These are phyloP conservation scores for Penicillium flavigenum DNA, from an alignment of 495 filamentous ascomycete species.

Conservation along the genomic window DNA sequence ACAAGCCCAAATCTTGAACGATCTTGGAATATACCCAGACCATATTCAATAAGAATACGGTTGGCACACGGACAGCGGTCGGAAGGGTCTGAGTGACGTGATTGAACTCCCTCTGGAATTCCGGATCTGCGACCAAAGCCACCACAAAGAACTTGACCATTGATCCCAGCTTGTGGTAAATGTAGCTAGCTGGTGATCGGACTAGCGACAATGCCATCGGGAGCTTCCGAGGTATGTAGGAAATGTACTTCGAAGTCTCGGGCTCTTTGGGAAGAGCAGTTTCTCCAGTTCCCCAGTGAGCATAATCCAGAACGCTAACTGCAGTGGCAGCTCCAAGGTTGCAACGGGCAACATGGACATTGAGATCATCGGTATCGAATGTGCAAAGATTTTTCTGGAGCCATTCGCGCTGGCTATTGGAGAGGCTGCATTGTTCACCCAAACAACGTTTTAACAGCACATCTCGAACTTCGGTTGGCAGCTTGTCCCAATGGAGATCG, in stretches of 20 bases:
- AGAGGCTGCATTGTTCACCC: constrained; percentile 30
- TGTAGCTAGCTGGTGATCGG: constrained; percentile 29
- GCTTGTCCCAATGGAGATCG: constrained; percentile 45
- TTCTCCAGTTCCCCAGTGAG: constrained; percentile 38
- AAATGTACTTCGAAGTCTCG: constrained; percentile 34
- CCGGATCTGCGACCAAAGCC: constrained; percentile 55
- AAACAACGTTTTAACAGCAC: constrained; percentile 41
- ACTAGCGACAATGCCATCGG: constrained; percentile 28
- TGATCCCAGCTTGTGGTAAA: constrained; percentile 43
- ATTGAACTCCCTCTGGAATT: constrained; percentile 58
- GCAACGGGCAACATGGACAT: constrained; percentile 41
- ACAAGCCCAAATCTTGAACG: constrained; percentile 40
- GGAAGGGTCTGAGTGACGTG: constrained; percentile 42
- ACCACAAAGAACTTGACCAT: constrained; percentile 55
- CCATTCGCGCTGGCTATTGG: constrained; percentile 33
- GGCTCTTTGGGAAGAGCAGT: constrained; percentile 29
- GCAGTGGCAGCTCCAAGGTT: constrained; percentile 45
- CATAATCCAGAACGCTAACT: constrained; percentile 40
- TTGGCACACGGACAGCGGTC: constrained; percentile 38
- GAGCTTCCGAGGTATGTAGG: constrained; percentile 32
- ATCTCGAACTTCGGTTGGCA: constrained; percentile 36
- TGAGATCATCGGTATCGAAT: constrained; percentile 37
- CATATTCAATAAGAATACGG: constrained; percentile 41
- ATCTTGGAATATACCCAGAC: constrained; percentile 51
- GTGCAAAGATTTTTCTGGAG: constrained; percentile 38